A percentile compares a stretch with the other conserved stretches of the same genome.
Evolutionary conservation across 1,139 yeast species (phyloP).

Genomic region (Kurtzmaniella quercitrusa): DNA sequence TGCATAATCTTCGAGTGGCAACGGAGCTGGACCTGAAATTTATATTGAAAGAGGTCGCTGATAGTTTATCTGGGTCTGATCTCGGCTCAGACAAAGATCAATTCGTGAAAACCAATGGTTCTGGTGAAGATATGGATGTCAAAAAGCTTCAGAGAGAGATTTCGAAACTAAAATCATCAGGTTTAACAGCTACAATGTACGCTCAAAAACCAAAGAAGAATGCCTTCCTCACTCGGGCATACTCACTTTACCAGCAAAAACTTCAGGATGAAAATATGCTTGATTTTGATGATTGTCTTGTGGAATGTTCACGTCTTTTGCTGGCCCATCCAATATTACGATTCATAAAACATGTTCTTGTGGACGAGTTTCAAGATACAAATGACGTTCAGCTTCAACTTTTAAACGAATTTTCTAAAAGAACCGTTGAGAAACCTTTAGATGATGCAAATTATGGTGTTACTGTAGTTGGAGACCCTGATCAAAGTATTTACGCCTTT

Average conservation of each 20-base stretch:
- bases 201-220: constrained; percentile 11
- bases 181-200: constrained; percentile 37
- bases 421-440: constrained; percentile 14
- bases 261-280: constrained; percentile 41
- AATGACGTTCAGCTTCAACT: constrained; percentile 70
- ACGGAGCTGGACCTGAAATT: constrained; percentile 61
- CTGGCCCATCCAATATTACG: constrained; percentile 40
- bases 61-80: not conserved
- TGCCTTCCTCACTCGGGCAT: constrained; percentile 30
- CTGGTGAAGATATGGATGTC: constrained; percentile 19
- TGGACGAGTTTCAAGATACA: constrained; percentile 95
- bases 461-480: constrained; percentile 94
- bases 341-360: constrained; percentile 64
- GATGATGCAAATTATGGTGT: constrained; percentile 39
- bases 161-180: constrained; percentile 51
- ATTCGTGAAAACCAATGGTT: not conserved
- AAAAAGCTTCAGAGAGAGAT: constrained; percentile 41
- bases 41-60: constrained; percentile 42
- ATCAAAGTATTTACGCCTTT: constrained; percentile 89
- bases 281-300: constrained; percentile 83
- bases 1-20: constrained; percentile 53
- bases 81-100: constrained; percentile 2
- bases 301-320: constrained; percentile 52
- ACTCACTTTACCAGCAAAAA: constrained; percentile 48
- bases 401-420: constrained; percentile 54